Base-by-base conservation (phyloP, 208 protist species). In the Trypanosoma cruzi region DNA sequence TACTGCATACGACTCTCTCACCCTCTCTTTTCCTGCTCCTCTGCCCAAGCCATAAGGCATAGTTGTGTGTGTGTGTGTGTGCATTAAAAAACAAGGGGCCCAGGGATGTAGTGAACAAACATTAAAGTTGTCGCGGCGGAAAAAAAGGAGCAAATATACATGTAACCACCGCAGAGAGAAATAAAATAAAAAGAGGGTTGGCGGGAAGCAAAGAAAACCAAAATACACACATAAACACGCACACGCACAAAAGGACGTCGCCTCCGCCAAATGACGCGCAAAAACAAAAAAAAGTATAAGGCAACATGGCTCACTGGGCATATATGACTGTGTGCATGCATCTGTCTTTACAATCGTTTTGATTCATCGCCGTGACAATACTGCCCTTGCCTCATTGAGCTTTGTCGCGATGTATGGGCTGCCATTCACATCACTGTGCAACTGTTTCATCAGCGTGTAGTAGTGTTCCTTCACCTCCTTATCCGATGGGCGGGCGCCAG, bases 311-410 rank as follows among this genome's bases (percentile, higher is more conserved):
- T 11, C 13, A 26, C 24, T 36, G 52, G 6, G 52, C 22, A 32
- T n/a, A 44, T 16, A 44, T 4, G 22, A 7, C 48, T 52, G 49
- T 54, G 49, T 11, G 26, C 7, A 31, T 54, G 24, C 2, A 20
- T 54, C 7, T n/a, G 49, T 3, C 13, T 29, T 10, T 20, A 20
- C 24, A 54, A n/a, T 10, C 7, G 20, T 44, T 13, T 16, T 14
- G 18, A 7, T 44, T 61, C 69, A 72, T 31, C 44, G 83, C 40
- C 75, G 75, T 11, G 77, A 74, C 6, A 95, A 68, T 14, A 81
- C 54, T 60, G 91, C 81, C 63, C 81, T 82, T 0, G 90, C 90
- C 59, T 96, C 86, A 63, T 94, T 96, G n/a, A 96, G 71, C 68
- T 94, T 94, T 11, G 68, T 82, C 7, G 86, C 80, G 22, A 96